These are phyloP conservation scores for Dioszegia aurantiaca DNA, from an alignment of 768 basidiomycete species.

Conservation along the genomic window DNA sequence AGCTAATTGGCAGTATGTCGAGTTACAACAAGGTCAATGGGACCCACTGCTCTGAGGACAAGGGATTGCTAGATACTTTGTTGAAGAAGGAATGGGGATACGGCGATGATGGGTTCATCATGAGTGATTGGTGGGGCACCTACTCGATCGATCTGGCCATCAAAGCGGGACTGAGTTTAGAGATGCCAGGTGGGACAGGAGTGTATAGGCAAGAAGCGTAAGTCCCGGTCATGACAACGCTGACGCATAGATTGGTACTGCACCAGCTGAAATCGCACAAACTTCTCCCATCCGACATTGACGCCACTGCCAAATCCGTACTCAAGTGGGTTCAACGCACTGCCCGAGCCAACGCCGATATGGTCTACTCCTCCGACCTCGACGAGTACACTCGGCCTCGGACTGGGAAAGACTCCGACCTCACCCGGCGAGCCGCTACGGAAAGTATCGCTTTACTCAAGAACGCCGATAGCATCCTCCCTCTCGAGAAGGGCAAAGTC, in stretches of 20 bases:
- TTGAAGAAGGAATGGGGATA: slow-evolving; percentile 68
- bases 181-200: slow-evolving; percentile 31
- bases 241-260: slow-evolving; percentile 1
- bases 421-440: slow-evolving; percentile 56
- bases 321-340: slow-evolving; percentile 66
- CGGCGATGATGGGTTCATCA: slow-evolving; percentile 60
- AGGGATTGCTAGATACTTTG: slow-evolving; percentile 57
- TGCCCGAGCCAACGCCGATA: slow-evolving; percentile 64
- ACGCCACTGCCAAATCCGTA: slow-evolving; percentile 60
- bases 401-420: background rate
- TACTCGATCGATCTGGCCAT: slow-evolving; percentile 57
- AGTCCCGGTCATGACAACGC: no score
- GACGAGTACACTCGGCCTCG: slow-evolving; percentile 10
- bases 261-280: slow-evolving; percentile 55
- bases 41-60: slow-evolving; percentile 60
- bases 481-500: slow-evolving; percentile 56
- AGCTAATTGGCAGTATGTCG: slow-evolving; percentile 56
- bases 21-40: slow-evolving; percentile 58
- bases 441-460: slow-evolving; percentile 71
- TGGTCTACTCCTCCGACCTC: slow-evolving; percentile 54
- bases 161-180: slow-evolving; percentile 62
- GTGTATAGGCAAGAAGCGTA: slow-evolving; percentile 4
- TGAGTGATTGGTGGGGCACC: slow-evolving; percentile 52
- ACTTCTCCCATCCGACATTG: slow-evolving; percentile 23
- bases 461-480: slow-evolving; percentile 62